Evolutionary conservation across 2,329 filamentous ascomycete genomes (phyloP).

Genomic region (Neonectria ditissima): DNA sequence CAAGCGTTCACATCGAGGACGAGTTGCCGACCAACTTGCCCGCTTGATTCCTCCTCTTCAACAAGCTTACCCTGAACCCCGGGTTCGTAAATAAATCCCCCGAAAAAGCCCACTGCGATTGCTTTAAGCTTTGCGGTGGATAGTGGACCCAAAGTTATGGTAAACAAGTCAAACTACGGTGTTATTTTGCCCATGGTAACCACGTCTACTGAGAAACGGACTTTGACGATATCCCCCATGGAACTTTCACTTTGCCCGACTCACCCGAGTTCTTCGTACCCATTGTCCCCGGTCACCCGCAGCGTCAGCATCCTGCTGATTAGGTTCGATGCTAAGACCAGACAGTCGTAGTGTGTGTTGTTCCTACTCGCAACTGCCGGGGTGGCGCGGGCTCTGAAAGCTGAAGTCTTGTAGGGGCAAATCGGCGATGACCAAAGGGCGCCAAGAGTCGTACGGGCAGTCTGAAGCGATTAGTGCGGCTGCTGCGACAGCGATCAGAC

Average conservation of each 20-base stretch:
- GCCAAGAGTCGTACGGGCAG: slow-evolving; percentile 3
- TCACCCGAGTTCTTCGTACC: too few relatives aligned
- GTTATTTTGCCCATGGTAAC: neutral
- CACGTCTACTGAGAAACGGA: too few relatives aligned
- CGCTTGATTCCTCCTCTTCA: neutral
- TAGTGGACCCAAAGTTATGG: slow-evolving; percentile 21
- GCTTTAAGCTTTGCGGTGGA: slow-evolving; percentile 6
- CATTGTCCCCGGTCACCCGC: too few relatives aligned
- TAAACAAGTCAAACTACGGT: slow-evolving; percentile 5
- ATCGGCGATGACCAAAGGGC: neutral
- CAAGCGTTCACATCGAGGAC: too few relatives aligned
- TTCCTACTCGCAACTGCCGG: too few relatives aligned
- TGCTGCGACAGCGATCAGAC: slow-evolving; percentile 7
- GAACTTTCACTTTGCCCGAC: too few relatives aligned
- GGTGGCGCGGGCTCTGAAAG: neutral
- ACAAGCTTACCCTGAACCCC: neutral
- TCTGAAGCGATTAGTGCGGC: slow-evolving; percentile 7
- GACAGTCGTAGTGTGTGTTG: too few relatives aligned
- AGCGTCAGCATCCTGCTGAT: too few relatives aligned
- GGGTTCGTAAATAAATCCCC: neutral
- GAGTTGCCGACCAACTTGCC: neutral
- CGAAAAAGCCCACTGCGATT: too few relatives aligned
- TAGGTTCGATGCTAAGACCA: too few relatives aligned
- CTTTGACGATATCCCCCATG: too few relatives aligned
- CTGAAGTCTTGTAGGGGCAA: neutral